These are phyloP conservation scores for Huntiella moniliformis DNA, from an alignment of 2,329 filamentous ascomycete species.

Conservation along the genomic window DNA sequence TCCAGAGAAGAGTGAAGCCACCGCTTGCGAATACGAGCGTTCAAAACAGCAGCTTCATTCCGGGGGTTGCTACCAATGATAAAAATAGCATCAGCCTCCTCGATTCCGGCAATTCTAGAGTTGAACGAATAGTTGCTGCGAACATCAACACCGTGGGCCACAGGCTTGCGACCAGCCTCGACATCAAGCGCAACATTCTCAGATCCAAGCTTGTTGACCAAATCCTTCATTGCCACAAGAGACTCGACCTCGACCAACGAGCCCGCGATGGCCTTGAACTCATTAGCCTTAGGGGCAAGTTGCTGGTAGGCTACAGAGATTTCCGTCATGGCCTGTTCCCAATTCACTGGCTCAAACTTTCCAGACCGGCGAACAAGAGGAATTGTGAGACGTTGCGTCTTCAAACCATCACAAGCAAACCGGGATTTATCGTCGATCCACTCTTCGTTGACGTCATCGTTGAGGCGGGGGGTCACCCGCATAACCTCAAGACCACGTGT, in stretches of 20 bases:
- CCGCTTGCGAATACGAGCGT: slow-evolving; percentile 93
- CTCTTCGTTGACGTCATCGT: slow-evolving; percentile 97
- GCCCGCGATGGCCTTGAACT: slow-evolving; percentile 89
- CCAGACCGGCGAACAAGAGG: slow-evolving; percentile 75
- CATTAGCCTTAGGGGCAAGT: slow-evolving; percentile 68
- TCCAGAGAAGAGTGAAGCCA: slow-evolving; percentile 92
- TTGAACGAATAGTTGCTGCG: slow-evolving; percentile 95
- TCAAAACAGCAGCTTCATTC: slow-evolving; percentile 86
- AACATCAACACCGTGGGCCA: slow-evolving; percentile 84
- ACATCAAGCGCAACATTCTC: slow-evolving; percentile 91
- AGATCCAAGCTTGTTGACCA: slow-evolving; percentile 89
- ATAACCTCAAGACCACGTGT: slow-evolving; percentile 89
- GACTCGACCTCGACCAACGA: slow-evolving; percentile 84
- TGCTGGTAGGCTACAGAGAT: slow-evolving; percentile 64
- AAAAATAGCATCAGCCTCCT: slow-evolving; percentile 81
- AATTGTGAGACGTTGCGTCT: slow-evolving; percentile 87
- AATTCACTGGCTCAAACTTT: slow-evolving; percentile 80
- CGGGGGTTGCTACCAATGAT: slow-evolving; percentile 89
- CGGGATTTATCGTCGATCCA: slow-evolving; percentile 99
- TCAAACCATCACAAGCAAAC: slow-evolving; percentile 90
- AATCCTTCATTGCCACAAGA: slow-evolving; percentile 88
- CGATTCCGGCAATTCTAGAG: slow-evolving; percentile 81
- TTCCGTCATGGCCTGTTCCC: slow-evolving; percentile 87
- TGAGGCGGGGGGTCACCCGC: slow-evolving; percentile 78
- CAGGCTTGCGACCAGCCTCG: slow-evolving; percentile 60